Base-by-base conservation (phyloP, 1,284 basidiomycete genomes). In the Neolentinus lepideus region DNA sequence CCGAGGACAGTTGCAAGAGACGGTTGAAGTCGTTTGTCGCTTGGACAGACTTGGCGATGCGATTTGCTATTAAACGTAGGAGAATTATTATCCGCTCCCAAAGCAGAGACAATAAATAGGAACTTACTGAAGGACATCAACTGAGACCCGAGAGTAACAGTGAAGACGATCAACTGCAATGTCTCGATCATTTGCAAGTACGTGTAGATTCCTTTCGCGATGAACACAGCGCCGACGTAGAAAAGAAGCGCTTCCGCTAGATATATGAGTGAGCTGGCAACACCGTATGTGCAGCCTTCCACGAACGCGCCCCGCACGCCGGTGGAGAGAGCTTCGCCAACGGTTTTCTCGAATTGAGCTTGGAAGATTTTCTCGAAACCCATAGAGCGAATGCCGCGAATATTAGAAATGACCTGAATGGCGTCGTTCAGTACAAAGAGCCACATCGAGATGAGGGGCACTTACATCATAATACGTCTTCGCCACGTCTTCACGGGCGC, bases 91-190 rank as follows among this genome's bases (percentile, higher is more conserved):
- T 29, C 14, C 12, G 35, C 26, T 16, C 11, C 48, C 8, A 33
- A 21, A 51, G 31, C 52, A 36, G 50, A 29, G 22, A 24, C 36
- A 43, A 57, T 31, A 57, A 50, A 38, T 14, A 83, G n/a, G n/a
- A 31, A 12, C 90, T 67, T 66, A 93, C 91, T 88, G 72, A 94
- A 95, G 26, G 84, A 80, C 80, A 98, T 86, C 61, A 94, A 79
- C 67, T 94, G 91, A 24, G 88, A 85, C 1, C 92, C 92, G 61
- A 97, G 96, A 2, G 92, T 92, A 58, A 98, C 86, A 6, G 90
- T 88, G 74, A 98, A 98, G 36, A 98, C 85, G 56, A 98, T 88
- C 57, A 98, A 78, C 59, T 95, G 90, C 67, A 97, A 84, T 24
- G 92, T 89, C 70, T 94, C 81, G 48, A 97, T 81, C 88, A 98